Conservation (phyloP, 345 rosid species). For the Mangifera indica region DNA sequence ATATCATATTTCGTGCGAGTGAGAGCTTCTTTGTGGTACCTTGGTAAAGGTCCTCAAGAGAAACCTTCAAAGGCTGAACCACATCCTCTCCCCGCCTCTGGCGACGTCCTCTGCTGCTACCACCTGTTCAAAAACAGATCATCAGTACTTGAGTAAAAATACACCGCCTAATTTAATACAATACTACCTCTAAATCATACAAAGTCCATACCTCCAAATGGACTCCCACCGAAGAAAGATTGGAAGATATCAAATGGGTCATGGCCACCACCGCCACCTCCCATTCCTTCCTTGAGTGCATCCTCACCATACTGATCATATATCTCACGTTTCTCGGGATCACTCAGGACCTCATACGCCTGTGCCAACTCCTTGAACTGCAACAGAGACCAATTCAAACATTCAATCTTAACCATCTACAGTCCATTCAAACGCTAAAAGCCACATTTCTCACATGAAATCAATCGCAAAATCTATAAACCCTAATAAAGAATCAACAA, state of each 20-base stretch:
- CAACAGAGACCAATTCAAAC: slow-evolving; percentile 12
- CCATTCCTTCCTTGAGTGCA: slow-evolving; percentile 94
- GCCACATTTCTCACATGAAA: neutral
- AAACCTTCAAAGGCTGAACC: slow-evolving; percentile 74
- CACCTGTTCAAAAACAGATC: slow-evolving; percentile 36
- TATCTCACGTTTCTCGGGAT: slow-evolving; percentile 86
- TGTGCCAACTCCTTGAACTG: slow-evolving; percentile 93
- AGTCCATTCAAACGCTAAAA: too few species aligned
- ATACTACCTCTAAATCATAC: neutral
- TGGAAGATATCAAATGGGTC: slow-evolving; percentile 88
- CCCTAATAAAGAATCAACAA: neutral
- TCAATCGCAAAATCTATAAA: neutral
- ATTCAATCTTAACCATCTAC: too few species aligned
- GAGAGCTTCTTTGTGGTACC: slow-evolving; percentile 87
- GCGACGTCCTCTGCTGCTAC: slow-evolving; percentile 69
- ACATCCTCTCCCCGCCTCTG: slow-evolving; percentile 94
- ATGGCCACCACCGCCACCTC: slow-evolving; percentile 61
- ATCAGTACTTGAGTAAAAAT: neutral
- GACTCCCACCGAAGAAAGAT: slow-evolving; percentile 73
- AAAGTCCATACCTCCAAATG: slow-evolving; percentile 55
- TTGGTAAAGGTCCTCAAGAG: slow-evolving; percentile 72
- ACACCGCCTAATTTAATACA: neutral
- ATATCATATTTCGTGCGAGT: slow-evolving; percentile 71
- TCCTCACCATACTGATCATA: slow-evolving; percentile 92
- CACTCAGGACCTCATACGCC: slow-evolving; percentile 86